Evolutionary conservation across 805 yeast genomes (phyloP), one percentile per base, ranked within the genome.

Genomic region (Danielozyma ontarioensis): DNA sequence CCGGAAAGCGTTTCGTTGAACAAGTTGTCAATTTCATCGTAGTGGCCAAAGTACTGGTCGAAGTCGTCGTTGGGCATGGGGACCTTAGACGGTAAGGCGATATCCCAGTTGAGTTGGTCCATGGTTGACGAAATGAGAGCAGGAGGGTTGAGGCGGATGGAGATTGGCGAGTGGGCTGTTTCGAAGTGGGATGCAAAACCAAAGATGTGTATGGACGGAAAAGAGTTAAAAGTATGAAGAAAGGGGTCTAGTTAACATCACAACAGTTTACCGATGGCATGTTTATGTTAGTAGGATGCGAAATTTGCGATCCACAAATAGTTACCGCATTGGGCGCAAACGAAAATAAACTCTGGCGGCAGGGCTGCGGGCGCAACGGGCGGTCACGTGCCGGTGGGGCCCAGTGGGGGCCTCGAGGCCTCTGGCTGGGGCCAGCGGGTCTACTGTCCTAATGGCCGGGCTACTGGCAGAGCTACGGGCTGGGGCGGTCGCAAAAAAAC

Each of bases 41-140:
- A 70, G 8, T 54, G 61, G 19, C 47, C 46, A 28, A 63, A 58
- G 44, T 68, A 71, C 30, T 70, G 66, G 22, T 72, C 64, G 44
- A 78, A 70, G 37, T 72, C 74, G 33, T 78, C 80, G 35, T 70
- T 72, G 1, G 80, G 80, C 27, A 72, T 50, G 2, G 78, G 73
- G 5, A 70, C 52, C 21, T 25, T 3, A 32, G 51, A 28, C 22
- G 41, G 18, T 35, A 40, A 29, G 26, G 53, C 44, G 28, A 50
- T 44, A 17, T 55, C 65, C 22, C 22, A 19, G 22, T 19, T 19
- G 22, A 19, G 22, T n/a, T n/a, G n/a, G 10, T 19, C 22, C 22
- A 19, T 19, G 22, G 22, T 19, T 19, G 22, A 19, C 8, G 10
- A 19, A 10, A 10, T n/a, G n/a, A n/a, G n/a, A n/a, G n/a, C n/a